A percentile compares a stretch with the other conserved stretches of the same genome.
phyloP scores from a whole-genome alignment of 768 basidiomycete species.

The Boletellus emodensis region DNA sequence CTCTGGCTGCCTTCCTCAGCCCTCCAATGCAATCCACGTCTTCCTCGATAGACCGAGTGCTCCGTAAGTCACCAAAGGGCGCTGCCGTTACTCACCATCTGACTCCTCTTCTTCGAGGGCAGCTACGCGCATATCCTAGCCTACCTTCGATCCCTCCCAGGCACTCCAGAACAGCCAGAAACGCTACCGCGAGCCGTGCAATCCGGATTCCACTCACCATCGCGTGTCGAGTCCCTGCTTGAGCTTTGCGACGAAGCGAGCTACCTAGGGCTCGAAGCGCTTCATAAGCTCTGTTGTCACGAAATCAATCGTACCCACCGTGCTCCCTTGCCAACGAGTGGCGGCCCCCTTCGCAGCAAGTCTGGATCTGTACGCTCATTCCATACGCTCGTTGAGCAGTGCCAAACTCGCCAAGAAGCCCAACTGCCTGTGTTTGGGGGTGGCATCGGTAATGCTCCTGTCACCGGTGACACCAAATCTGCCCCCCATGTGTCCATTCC shows the following conservation, averaged over 20 bases:
- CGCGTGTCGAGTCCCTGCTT: conserved; percentile 61
- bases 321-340: conserved; percentile 32
- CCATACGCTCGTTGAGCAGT: conserved; percentile 56
- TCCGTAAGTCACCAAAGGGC: conserved; percentile 53
- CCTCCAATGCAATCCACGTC: conserved; percentile 53
- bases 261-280: conserved; percentile 64
- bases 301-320: conserved; percentile 57
- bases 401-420: conserved; percentile 30
- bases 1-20: conserved; percentile 47
- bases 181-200: conserved; percentile 59
- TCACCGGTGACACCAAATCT: background rate
- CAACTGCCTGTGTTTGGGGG: conserved; percentile 7
- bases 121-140: conserved; percentile 71
- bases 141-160: conserved; percentile 61
- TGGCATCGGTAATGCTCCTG: background rate
- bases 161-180: conserved; percentile 44
- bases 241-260: conserved; percentile 78
- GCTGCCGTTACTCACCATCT: background rate
- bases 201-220: conserved; percentile 39
- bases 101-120: background rate
- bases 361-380: conserved; percentile 56
- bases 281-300: conserved; percentile 61
- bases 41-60: conserved; percentile 79
- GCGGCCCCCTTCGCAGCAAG: conserved; percentile 39
- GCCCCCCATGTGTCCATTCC: conserved; percentile 5